Base-by-base conservation (phyloP, 2,329 filamentous ascomycete species). In the Aspergillus aculeatus region DNA sequence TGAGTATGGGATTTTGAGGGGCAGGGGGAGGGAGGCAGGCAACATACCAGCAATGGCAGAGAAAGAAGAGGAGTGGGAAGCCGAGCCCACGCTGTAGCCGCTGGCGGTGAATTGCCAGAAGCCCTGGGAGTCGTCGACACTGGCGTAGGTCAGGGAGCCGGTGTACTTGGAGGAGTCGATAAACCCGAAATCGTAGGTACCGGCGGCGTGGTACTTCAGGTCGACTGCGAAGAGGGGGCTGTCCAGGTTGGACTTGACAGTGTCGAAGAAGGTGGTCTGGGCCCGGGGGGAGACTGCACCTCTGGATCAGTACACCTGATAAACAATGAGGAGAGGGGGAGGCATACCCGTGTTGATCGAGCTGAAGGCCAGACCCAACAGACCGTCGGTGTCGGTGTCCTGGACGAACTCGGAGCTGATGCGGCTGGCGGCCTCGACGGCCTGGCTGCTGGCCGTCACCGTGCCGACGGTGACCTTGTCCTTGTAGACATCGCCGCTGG, bases 381-480 rank as follows among this genome's bases (percentile, higher is more conserved):
- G 79, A 56, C 86, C 85, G 64, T 88, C 86, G 54, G 81, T 84
- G 68, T 82, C 72, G 26, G 67, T 68, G 67, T 87, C 83, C 57
- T 77, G 65, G 5, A 73, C 66, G 74, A 88, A 87, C 47, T 78
- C 64, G 1, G 73, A 60, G 12, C 86, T 88, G 47, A 90, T 82
- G 1, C 80, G 77, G 3, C 79, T 78, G 14, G 89, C 88, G 35
- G 86, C 83, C 73, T 90, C 86, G 11, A 91, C 83, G 9, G 87
- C 86, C 73, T 91, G 88, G 2, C 73, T 71, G 2, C 80, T 80
- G 35, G 87, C 86, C 29, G 79, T 84, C 2, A 88, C 83, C 31
- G 78, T 78, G 50, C 86, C 87, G 26, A 91, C 81, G 23, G 78
- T 77, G 47, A 90, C 88, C 51, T 79, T 84, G 72, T 91, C 89